Evolutionary conservation across 164 flowering plant species (phyloP), one percentile per base, ranked within the genome.

Genomic region (Nymphaea thermarum): DNA sequence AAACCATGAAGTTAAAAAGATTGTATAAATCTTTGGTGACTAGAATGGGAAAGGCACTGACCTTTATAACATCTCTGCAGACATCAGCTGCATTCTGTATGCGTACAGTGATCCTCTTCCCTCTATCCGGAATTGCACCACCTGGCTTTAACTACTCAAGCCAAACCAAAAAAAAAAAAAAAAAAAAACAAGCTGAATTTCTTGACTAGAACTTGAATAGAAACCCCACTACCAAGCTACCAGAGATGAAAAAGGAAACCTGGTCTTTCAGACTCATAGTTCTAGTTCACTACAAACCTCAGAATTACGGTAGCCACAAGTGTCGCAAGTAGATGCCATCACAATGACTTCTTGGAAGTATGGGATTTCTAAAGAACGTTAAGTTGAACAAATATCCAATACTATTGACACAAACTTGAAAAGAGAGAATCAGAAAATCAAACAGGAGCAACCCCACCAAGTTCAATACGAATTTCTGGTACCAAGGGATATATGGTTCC

Each of bases 331-430:
- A 15, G 93, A 85, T 62, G 98, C 98, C 98, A 94, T 94, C 66
- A 94, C 95, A 71, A 94, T 91, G 51, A 91, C 97, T 82, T 94
- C 90, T 75, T 88, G 95, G 71, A 94, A 94, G 80, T 94, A 90
- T 25, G 98, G 97, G 67, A 94, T 94, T 1, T 86, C 98, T 93
- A 69, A 55, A 6, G 59, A 64, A 6, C 74, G 81, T 75, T 84
- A 68, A 82, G 86, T 57, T 65, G 60, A 70, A 79, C 80, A 67
- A 45, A 16, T 25, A 25, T 25, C 36, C 36, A 25, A 25, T 25
- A 25, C 36, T 25, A 25, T 25, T 25, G 36, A 25, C 36, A 25
- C 36, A 25, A 25, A 25, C 36, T 25, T 25, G 36, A 25, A 25
- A 25, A 25, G 36, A 25, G 36, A 25, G 36, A 25, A 25, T 25